Evolutionary conservation across 352 stramenopile species (phyloP).

Genomic region (Phytophthora megakarya): DNA sequence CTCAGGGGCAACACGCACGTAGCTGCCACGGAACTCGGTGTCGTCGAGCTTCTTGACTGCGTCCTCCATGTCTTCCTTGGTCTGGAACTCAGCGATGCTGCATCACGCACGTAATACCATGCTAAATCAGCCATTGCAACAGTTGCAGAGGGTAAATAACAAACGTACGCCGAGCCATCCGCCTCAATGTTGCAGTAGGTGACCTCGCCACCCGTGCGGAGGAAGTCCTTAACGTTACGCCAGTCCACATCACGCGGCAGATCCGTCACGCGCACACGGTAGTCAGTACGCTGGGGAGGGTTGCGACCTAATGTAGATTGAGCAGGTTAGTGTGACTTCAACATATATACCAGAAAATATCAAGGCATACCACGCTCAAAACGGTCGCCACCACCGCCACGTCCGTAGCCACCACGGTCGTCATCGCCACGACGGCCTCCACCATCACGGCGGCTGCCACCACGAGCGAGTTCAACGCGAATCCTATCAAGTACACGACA

Average conservation of each 20-base stretch:
- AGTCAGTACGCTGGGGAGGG: conserved; percentile 77
- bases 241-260: conserved; percentile 80
- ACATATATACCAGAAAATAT: no score
- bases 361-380: conserved; percentile 60
- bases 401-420: conserved; percentile 35
- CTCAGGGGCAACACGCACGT: conserved; percentile 72
- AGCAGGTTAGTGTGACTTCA: neutral
- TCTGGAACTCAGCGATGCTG: conserved; percentile 82
- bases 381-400: conserved; percentile 50
- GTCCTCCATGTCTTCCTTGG: conserved; percentile 84
- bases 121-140: conserved; percentile 1
- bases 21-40: conserved; percentile 87
- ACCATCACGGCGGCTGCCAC: conserved; percentile 67
- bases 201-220: conserved; percentile 82
- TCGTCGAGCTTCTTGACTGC: conserved; percentile 87
- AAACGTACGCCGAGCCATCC: conserved; percentile 81
- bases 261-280: conserved; percentile 77
- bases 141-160: neutral
- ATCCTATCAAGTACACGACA: conserved; percentile 44
- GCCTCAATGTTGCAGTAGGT: conserved; percentile 86
- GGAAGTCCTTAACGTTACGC: conserved; percentile 89
- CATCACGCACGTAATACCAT: conserved; percentile 7
- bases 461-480: conserved; percentile 81
- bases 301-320: conserved; percentile 50
- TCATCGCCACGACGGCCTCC: conserved; percentile 43